Evolutionary conservation across 768 basidiomycete genomes (phyloP), one percentile per base, ranked within the genome.

Genomic region (Mrakia gelida): DNA sequence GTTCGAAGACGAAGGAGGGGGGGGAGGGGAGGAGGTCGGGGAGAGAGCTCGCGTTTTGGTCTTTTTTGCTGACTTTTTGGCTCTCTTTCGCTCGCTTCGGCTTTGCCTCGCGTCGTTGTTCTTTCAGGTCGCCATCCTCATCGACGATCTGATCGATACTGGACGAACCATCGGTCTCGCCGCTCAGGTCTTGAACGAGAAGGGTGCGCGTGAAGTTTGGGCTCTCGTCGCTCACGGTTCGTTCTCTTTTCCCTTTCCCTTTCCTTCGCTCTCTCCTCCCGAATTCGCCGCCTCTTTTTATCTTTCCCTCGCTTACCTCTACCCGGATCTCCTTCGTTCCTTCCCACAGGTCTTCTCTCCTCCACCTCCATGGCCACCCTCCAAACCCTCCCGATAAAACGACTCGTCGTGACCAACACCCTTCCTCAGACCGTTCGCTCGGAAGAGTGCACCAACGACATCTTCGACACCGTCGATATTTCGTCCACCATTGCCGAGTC

Each of bases 401-500:
- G 96, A 87, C 86, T 99, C 83, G 94, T 98, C 77, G 96, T 99
- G 82, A 98, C 97, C 82, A 99, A 99, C 87, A 97, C 95, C 84
- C 89, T 98, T 59, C 97, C 97, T 75, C 97, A 98, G 85, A 83
- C 87, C 72, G 90, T 87, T 11, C 73, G 85, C 81, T 93, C 95
- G 85, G 88, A 90, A 84, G 88, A 86, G 56, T 84, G 83, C 75
- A 30, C 67, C 75, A 93, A 92, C 85, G 84, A 85, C 62, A 93
- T 94, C 86, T 89, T 99, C 62, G 93, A 95, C 86, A 93, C 95
- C 75, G 91, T 99, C 81, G 95, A 98, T 86, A 91, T 99, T 80
- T 93, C 94, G 34, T 90, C 91, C 28, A 94, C 98, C 81, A 89
- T 99, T 68, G 97, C 94, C 59, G 96, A 98, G 88, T 93, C 95